phyloP scores from a whole-genome alignment of 306 rosid species.

The Vigna mungo region DNA sequence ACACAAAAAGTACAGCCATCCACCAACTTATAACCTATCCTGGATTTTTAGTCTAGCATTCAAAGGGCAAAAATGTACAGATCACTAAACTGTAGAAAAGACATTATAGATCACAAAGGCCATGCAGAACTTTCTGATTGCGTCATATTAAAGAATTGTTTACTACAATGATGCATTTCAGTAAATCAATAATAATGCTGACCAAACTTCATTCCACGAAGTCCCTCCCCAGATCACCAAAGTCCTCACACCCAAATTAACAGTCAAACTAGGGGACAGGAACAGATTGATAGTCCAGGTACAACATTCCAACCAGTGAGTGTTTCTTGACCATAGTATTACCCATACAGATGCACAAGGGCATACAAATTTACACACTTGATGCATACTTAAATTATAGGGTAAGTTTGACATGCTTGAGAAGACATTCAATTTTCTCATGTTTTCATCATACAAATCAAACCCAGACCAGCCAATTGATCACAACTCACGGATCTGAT shows the following conservation, averaged over 20 bases:
- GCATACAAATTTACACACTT: background rate
- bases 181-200: constrained; percentile 15
- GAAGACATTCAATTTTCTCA: constrained; percentile 6
- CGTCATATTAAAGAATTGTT: constrained; percentile 25
- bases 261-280: background rate
- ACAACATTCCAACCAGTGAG: background rate
- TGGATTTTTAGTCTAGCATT: background rate
- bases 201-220: background rate
- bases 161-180: background rate
- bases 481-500: constrained; percentile 1
- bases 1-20: constrained; percentile 30
- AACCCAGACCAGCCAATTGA: constrained; percentile 6
- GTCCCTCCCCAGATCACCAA: background rate
- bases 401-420: constrained; percentile 23
- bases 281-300: background rate
- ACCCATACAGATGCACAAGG: background rate
- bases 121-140: constrained; percentile 18
- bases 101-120: constrained; percentile 28
- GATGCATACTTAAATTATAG: background rate
- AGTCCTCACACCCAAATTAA: background rate
- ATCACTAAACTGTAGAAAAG: constrained; percentile 12
- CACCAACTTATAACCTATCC: constrained; percentile 36
- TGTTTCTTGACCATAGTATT: constrained; percentile 28
- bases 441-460: constrained; percentile 27
- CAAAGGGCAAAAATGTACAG: background rate